Base-by-base conservation (phyloP, 2,329 filamentous ascomycete species). In the Chlorencoelia australis region DNA sequence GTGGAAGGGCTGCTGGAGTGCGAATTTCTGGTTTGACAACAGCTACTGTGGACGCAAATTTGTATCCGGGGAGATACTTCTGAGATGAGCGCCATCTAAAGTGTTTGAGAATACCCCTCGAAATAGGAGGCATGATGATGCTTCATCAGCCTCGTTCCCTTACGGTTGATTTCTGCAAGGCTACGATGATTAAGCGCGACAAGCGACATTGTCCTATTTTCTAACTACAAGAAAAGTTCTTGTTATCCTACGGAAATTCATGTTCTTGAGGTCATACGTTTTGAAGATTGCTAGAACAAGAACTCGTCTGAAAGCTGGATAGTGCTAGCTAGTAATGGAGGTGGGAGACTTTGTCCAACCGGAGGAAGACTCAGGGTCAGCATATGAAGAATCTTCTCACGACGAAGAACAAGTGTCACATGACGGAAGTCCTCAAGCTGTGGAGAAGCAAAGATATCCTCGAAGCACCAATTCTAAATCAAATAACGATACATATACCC, bases 101-200 rank as follows among this genome's bases (percentile, higher is more conserved):
- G n/a, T n/a, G 24, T 17, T 29, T n/a, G 7, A 42, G n/a, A 18
- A 30, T 10, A 22, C 51, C 48, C 50, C 51, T 54, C 11, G 52
- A 56, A 14, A 46, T 35, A 40, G 52, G 51, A 28, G 52, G 48
- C 55, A 57, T 57, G 20, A 28, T 45, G 27, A 24, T 27, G n/a
- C 32, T n/a, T n/a, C n/a, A 26, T 33, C 20, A 28, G 18, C n/a
- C 8, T 20, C 18, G 5, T 30, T 11, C n/a, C 8, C 16, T 30
- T 7, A 13, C 21, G 14, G 6, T 31, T 14, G 20, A 30, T 26
- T 22, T 29, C 21, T 30, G 14, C 19, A 35, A 25, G 22, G 22
- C 6, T 25, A 3, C n/a, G 22, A 9, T 9, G 13, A 3, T 25
- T 9, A 25, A 13, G 13, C 22, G 22, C 22, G 22, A 3, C 6